A percentile compares a stretch with the other conserved stretches of the same genome.
Conservation (phyloP, 2,329 filamentous ascomycete species). For the Emergomyces pasteurianus region DNA sequence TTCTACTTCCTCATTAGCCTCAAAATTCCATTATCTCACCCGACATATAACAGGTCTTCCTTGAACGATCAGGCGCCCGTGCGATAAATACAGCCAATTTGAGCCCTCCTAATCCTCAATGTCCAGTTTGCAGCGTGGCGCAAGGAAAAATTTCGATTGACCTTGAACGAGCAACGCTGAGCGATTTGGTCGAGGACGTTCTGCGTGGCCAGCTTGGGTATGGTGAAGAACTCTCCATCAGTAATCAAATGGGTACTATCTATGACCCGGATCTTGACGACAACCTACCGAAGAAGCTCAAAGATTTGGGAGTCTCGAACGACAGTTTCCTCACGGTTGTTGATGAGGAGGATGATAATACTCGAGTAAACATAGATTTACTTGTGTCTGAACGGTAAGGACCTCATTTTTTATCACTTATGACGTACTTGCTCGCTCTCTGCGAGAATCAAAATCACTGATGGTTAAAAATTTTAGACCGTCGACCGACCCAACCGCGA, state of each 20-base stretch:
- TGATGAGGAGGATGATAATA: slow-evolving; percentile 58
- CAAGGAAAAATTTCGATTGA: slow-evolving; percentile 58
- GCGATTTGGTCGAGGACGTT: slow-evolving; percentile 65
- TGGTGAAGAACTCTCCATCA: slow-evolving; percentile 67
- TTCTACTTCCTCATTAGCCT: neutral
- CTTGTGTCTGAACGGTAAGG: slow-evolving; percentile 29
- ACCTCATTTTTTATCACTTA: neutral
- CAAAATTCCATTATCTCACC: slow-evolving; percentile 2
- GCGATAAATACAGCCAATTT: slow-evolving; percentile 46
- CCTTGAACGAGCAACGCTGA: slow-evolving; percentile 58
- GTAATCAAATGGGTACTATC: slow-evolving; percentile 61
- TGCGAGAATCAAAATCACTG: neutral
- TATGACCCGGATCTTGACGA: slow-evolving; percentile 86
- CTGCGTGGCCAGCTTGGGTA: slow-evolving; percentile 62
- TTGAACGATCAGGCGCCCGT: slow-evolving; percentile 54
- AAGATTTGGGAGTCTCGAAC: slow-evolving; percentile 60
- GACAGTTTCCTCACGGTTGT: slow-evolving; percentile 71
- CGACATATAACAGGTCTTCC: slow-evolving; percentile 49
- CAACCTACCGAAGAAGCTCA: slow-evolving; percentile 68
- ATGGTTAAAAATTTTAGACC: slow-evolving; percentile 18
- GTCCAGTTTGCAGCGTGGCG: slow-evolving; percentile 68
- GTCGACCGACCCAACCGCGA: slow-evolving; percentile 22
- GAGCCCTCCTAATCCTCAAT: slow-evolving; percentile 61
- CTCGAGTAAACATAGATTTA: slow-evolving; percentile 70
- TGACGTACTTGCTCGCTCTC: neutral